These are phyloP conservation scores for Hypoxylon fragiforme DNA, from an alignment of 495 filamentous ascomycete species.

Conservation along the genomic window DNA sequence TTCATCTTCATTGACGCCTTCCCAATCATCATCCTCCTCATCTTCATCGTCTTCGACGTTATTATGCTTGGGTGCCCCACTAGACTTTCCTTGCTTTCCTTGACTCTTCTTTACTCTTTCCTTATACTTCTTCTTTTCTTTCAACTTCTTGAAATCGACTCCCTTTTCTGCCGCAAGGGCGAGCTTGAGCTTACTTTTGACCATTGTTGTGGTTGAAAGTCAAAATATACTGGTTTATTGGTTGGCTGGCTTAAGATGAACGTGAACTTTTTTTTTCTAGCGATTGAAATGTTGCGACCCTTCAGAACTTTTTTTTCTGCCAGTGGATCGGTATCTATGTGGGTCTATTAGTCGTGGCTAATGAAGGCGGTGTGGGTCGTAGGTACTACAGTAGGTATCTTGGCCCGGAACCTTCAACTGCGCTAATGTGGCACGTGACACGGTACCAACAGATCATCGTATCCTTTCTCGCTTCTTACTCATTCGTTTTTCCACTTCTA, in stretches of 20 bases:
- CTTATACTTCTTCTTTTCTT: slow-evolving; percentile 55
- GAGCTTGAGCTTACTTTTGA: slow-evolving; percentile 64
- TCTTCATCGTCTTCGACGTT: slow-evolving; percentile 44
- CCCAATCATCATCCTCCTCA: slow-evolving; percentile 45
- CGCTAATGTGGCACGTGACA: no score
- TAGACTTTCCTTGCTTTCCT: slow-evolving; percentile 40
- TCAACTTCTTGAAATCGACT: slow-evolving; percentile 67
- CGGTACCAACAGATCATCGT: no score
- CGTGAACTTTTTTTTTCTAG: slow-evolving; percentile 8
- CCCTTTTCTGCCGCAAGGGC: slow-evolving; percentile 70
- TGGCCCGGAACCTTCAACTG: not conserved
- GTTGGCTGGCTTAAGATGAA: slow-evolving; percentile 4
- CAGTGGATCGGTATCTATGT: slow-evolving; percentile 16
- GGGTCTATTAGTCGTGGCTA: slow-evolving; percentile 7
- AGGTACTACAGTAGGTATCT: not conserved
- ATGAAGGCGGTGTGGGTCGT: slow-evolving; percentile 16
- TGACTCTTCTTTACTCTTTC: slow-evolving; percentile 59
- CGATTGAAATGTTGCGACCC: slow-evolving; percentile 13
- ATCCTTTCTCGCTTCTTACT: no score
- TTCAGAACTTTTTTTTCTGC: slow-evolving; percentile 36
- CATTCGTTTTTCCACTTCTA: no score
- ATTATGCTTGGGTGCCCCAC: slow-evolving; percentile 40
- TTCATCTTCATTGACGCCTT: slow-evolving; percentile 50
- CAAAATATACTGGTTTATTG: slow-evolving; percentile 3
- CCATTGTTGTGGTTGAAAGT: slow-evolving; percentile 33